A percentile compares a stretch with the other conserved stretches of the same genome.
phyloP scores from a whole-genome alignment of 108 stramenopile species.

The Fragilariopsis cylindrus region DNA sequence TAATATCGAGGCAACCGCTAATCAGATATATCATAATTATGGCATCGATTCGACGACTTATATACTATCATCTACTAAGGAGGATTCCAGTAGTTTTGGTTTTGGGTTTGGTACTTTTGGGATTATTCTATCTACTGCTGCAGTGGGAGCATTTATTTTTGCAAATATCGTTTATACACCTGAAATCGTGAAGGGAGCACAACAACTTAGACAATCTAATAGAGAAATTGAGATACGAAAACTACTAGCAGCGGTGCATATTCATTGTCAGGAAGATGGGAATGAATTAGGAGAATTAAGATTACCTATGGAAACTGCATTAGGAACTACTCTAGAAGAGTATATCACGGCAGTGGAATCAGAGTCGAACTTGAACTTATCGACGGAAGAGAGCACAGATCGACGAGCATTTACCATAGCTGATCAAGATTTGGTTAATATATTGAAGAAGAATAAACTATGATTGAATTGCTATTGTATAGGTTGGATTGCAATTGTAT shows the following conservation, averaged over 20 bases:
- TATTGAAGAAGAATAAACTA: slow-evolving; percentile 4
- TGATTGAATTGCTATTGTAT: too few relatives aligned
- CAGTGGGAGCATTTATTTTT: slow-evolving; percentile 21
- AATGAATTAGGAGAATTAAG: slow-evolving; percentile 22
- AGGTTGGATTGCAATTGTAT: too few relatives aligned
- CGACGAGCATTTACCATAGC: background rate
- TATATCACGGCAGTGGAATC: slow-evolving; percentile 8
- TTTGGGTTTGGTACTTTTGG: background rate
- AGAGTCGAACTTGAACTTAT: background rate
- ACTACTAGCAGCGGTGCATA: slow-evolving; percentile 12
- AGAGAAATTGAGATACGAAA: slow-evolving; percentile 18
- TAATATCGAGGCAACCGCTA: too few relatives aligned
- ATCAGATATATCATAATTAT: too few relatives aligned
- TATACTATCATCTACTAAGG: background rate
- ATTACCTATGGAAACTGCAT: slow-evolving; percentile 20
- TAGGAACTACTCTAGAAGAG: slow-evolving; percentile 17
- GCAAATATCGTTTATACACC: slow-evolving; percentile 31
- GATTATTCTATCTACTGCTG: background rate
- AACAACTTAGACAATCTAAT: slow-evolving; percentile 3
- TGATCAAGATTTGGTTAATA: background rate
- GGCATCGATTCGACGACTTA: too few relatives aligned
- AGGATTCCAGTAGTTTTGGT: background rate
- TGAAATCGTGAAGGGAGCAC: slow-evolving; percentile 24
- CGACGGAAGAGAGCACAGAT: background rate
- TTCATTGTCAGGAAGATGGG: slow-evolving; percentile 9